These are phyloP conservation scores for Apiospora arundinis DNA, from an alignment of 2,329 filamentous ascomycete genomes.

Conservation along the genomic window DNA sequence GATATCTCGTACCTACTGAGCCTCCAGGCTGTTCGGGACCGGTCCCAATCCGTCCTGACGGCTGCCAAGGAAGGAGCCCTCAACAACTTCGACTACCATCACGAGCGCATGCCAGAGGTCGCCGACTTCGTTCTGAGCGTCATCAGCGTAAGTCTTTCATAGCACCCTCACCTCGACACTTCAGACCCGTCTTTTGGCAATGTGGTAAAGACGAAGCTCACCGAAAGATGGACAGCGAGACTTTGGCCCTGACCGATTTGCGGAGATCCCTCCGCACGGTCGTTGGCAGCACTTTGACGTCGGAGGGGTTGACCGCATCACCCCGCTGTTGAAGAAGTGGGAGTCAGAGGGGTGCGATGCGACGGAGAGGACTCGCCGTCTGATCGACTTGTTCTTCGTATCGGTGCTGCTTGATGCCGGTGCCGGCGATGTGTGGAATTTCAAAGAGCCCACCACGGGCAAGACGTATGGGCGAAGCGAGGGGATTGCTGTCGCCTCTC, in stretches of 20 bases:
- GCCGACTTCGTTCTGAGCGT: constrained; percentile 50
- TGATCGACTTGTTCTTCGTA: constrained; percentile 68
- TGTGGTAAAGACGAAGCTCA: not conserved
- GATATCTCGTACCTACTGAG: constrained; percentile 43
- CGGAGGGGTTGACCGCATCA: constrained; percentile 57
- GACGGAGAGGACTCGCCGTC: constrained; percentile 55
- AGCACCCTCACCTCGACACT: not conserved
- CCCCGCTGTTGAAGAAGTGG: constrained; percentile 53
- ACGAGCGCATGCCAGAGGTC: constrained; percentile 44
- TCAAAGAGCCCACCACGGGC: constrained; percentile 71
- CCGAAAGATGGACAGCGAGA: constrained; percentile 47
- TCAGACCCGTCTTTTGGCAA: not conserved
- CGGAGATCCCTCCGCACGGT: constrained; percentile 60
- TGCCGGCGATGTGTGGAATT: constrained; percentile 57
- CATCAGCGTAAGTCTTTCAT: constrained; percentile 45
- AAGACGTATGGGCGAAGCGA: constrained; percentile 85
- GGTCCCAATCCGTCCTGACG: constrained; percentile 40
- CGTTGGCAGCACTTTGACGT: constrained; percentile 70
- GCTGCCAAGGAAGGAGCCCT: constrained; percentile 47
- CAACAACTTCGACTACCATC: constrained; percentile 50
- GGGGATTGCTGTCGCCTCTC: constrained; percentile 70
- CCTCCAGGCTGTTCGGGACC: constrained; percentile 45
- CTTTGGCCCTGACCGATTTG: constrained; percentile 52
- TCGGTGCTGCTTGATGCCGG: constrained; percentile 64
- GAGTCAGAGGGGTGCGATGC: constrained; percentile 45